Evolutionary conservation across 2,329 filamentous ascomycete genomes (phyloP), one percentile per base, ranked within the genome.

Genomic region (Colletotrichum navitas): DNA sequence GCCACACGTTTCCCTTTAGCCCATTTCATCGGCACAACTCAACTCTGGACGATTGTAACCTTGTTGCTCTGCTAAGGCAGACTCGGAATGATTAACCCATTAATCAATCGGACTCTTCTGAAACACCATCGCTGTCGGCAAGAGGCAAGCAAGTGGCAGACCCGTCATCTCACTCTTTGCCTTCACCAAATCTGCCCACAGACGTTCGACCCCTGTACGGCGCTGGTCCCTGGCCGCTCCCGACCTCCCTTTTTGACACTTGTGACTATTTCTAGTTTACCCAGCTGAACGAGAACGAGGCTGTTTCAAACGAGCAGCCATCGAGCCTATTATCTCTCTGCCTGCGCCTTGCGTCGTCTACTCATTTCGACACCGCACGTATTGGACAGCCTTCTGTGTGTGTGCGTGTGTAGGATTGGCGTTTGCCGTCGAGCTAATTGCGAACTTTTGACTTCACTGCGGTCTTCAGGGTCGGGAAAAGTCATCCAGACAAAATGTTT

Each of bases 401-500:
- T 29, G 29, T 14, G 36, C 47, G 24, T 52, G 26, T 26, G 55
- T 32, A 36, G 26, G 26, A 54, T 54, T 58, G 16, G 63, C 51
- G 29, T 47, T 58, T 54, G 32, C 45, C 26, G 47, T 32, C 34
- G 26, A 68, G 43, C 54, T 36, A 68, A 68, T 47, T 45, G 26
- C 45, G 18, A 63, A 47, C 18, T 21, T 47, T 63, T 47, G 52
- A 26, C 3, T 45, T 59, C 34, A 41, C 55, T 24, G 21, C n/a
- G 34, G 39, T 41, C 34, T 58, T 58, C 14, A 26, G 24, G n/a
- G 11, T 39, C 24, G 29, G n/a, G 43, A 11, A 45, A n/a, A n/a
- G 43, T 21, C 21, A 47, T 24, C 24, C 45, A 24, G 41, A 69
- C 29, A 76, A 64, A 52, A 91, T 91, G 89, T 85, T 83, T 71